A percentile compares a stretch with the other conserved stretches of the same genome.
Conservation (phyloP, 495 filamentous ascomycete species). For the Cryomyces minteri region DNA sequence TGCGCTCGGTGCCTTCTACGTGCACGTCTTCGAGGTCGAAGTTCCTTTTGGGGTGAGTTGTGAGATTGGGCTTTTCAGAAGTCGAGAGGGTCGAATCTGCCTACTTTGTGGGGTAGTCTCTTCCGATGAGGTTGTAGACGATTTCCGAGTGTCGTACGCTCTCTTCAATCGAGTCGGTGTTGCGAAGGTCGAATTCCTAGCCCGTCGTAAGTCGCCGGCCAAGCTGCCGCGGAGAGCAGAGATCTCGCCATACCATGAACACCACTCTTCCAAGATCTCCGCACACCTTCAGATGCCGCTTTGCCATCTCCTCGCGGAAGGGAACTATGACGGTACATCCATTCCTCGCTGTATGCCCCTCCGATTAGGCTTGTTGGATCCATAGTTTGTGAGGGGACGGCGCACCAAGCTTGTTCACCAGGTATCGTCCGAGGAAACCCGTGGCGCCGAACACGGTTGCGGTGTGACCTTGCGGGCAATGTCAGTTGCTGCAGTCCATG, state of each 20-base stretch:
- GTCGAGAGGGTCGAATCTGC: conserved; percentile 6
- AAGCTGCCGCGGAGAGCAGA: neutral
- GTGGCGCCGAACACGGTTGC: conserved; percentile 97
- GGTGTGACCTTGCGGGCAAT: conserved; percentile 52
- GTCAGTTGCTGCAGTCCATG: conserved; percentile 1
- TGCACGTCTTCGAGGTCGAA: conserved; percentile 86
- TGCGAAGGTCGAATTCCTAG: conserved; percentile 82
- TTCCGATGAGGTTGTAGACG: conserved; percentile 89
- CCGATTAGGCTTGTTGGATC: neutral
- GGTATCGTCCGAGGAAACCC: conserved; percentile 89
- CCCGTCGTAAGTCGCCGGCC: neutral
- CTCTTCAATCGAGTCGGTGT: conserved; percentile 91
- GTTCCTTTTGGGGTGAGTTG: conserved; percentile 38
- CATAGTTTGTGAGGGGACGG: neutral
- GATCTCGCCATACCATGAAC: conserved; percentile 44
- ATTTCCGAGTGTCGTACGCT: conserved; percentile 92
- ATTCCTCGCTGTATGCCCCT: conserved; percentile 42
- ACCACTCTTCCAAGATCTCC: conserved; percentile 81
- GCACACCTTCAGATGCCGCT: conserved; percentile 86
- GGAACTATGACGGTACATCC: conserved; percentile 90
- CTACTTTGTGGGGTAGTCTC: conserved; percentile 91
- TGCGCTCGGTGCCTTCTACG: conserved; percentile 85
- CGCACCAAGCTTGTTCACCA: conserved; percentile 88
- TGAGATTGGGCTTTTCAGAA: conserved; percentile 11
- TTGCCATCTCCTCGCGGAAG: conserved; percentile 92